These are phyloP conservation scores for Pythium guiyangense DNA, from an alignment of 352 stramenopile species.

Conservation along the genomic window DNA sequence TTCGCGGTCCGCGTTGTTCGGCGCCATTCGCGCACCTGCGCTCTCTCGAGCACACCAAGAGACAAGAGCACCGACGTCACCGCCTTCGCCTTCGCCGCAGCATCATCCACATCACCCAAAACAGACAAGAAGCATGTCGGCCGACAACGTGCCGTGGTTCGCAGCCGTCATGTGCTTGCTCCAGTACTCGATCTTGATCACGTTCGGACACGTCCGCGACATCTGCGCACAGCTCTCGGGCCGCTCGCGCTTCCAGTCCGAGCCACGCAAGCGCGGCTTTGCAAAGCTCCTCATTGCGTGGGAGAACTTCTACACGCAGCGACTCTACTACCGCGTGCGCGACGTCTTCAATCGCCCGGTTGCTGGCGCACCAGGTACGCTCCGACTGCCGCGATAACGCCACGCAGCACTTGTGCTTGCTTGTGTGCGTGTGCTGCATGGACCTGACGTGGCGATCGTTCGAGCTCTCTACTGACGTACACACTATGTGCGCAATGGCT, in stretches of 20 bases:
- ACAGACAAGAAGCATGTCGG: conserved; percentile 8
- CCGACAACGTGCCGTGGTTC: conserved; percentile 28
- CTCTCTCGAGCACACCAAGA: too few relatives aligned
- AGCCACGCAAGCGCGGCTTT: conserved; percentile 57
- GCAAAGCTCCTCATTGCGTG: conserved; percentile 94
- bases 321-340: conserved; percentile 97
- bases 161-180: conserved; percentile 32
- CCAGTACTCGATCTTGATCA: conserved; percentile 35
- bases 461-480: neutral
- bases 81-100: too few relatives aligned
- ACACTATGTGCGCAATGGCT: conserved; percentile 14
- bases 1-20: too few relatives aligned
- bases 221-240: conserved; percentile 60
- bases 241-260: conserved; percentile 60
- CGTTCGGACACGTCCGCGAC: conserved; percentile 77
- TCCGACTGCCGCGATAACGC: too few relatives aligned
- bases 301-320: conserved; percentile 98
- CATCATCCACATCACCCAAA: too few relatives aligned
- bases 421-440: neutral
- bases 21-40: too few relatives aligned
- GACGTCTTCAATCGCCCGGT: conserved; percentile 85
- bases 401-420: neutral
- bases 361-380: conserved; percentile 35
- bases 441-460: too few relatives aligned
- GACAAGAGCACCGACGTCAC: too few relatives aligned